Evolutionary conservation across 2,329 filamentous ascomycete species (phyloP), one percentile per base, ranked within the genome.

Genomic region (Monilinia aucupariae): DNA sequence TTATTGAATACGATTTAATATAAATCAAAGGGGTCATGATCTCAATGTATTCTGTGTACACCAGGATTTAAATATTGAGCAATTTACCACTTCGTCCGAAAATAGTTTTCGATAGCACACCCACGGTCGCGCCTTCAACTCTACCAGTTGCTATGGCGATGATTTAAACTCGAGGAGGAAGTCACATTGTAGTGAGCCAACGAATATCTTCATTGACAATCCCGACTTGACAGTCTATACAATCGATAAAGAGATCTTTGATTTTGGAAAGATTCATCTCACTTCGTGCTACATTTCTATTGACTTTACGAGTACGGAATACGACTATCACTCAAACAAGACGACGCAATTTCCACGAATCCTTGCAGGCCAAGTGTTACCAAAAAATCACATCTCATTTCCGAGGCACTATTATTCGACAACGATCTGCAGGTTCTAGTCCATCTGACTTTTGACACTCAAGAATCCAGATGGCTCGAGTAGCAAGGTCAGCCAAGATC

Each of bases 401-500:
- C 61, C 61, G 61, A 59, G 30, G 51, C 37, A 59, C 43, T 13
- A 59, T 32, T 56, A 59, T 32, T 56, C 47, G 30, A 47, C 22
- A 48, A 52, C 62, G 56, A 60, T 60, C 54, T 64, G 17, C 27
- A 59, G 22, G 32, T 62, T 64, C 48, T 45, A 34, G 54, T 27
- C 22, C 15, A 27, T 47, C 25, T 47, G 60, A 17, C 45, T 50
- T 52, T 47, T 48, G 20, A n/a, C n/a, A n/a, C n/a, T n/a, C n/a
- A n/a, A 4, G 45, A 54, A 51, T 67, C 41, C 60, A 53, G 48
- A 74, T 74, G 73, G 63, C 71, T 66, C 68, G 72, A 68, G 67
- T 71, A 47, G 73, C 72, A 47, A 66, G 72, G 43, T 73, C 72
- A 52, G 68, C 62, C 54, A 71, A 68, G 65, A 65, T 73, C 64